A percentile compares a stretch with the other conserved stretches of the same genome.
Evolutionary conservation across 179 eudicot genomes (phyloP).

Genomic region (Carnegiea gigantea): DNA sequence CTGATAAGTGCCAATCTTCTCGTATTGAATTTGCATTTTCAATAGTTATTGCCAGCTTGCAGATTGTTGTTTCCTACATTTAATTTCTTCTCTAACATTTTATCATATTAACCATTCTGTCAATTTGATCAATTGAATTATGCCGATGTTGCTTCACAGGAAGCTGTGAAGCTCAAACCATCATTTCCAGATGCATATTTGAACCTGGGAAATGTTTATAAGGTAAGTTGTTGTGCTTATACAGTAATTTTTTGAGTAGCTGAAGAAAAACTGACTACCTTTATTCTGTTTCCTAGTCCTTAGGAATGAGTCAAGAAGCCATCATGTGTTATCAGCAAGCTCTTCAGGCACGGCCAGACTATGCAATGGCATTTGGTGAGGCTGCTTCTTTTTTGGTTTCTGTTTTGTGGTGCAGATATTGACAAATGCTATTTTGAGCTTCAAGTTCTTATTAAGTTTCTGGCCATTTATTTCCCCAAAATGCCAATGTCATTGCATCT

Average conservation of each 20-base stretch:
- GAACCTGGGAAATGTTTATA: constrained; percentile 84
- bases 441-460: neutral
- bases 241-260: constrained; percentile 21
- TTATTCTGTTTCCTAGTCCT: constrained; percentile 55
- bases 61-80: neutral
- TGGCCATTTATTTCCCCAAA: constrained; percentile 2
- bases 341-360: constrained; percentile 81
- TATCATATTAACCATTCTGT: neutral
- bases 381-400: constrained; percentile 9
- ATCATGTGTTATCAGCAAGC: constrained; percentile 79
- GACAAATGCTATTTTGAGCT: neutral
- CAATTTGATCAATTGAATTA: neutral
- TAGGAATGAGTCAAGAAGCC: constrained; percentile 85
- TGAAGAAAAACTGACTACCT: constrained; percentile 3
- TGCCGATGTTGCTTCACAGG: constrained; percentile 40
- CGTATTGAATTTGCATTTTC: neutral
- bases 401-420: neutral
- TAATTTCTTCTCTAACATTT: neutral
- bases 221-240: constrained; percentile 49
- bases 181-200: constrained; percentile 83
- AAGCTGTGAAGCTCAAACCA: constrained; percentile 89
- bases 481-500: neutral
- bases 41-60: neutral
- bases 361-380: constrained; percentile 93
- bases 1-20: neutral